Evolutionary conservation across 371 early-diverging fungal species (phyloP), one percentile per base, ranked within the genome.

Genomic region (Syncephalastrum sp.): DNA sequence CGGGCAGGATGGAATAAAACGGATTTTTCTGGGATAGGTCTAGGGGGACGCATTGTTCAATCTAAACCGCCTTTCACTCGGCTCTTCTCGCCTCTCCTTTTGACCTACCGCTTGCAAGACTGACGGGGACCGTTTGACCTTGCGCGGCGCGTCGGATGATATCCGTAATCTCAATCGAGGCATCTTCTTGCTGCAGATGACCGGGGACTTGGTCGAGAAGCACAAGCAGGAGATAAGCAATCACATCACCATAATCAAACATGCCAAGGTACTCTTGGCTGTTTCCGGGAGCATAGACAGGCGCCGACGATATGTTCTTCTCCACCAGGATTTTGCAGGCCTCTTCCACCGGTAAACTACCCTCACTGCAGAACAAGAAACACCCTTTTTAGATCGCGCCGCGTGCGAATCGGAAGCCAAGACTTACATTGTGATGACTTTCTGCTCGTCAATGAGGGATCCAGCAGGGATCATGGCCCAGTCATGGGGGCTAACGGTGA

Each of bases 11-110:
- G 19, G 89, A 84, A 63, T 91, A 92, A 63, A 93, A 93, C 5
- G 94, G 93, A 57, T 93, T 90, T 53, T 84, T 82, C 45, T 84
- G 81, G n/a, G 93, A 93, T 42, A 91, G 63, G 67, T 93, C 94
- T 72, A 57, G 17, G 10, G 10, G 27, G 3, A 41, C 16, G 42
- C 15, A 14, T 27, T 14, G 27, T 46, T 46, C 14, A 16, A 15
- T n/a, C 13, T 46, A 16, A 46, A 46, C 19, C 7, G 16, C 16
- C 24, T 15, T 1, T 10, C 50, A 5, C 23, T 25, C 19, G 4
- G 4, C 49, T 50, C 16, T 24, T 8, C 13, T 14, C 17, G 1
- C n/a, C 14, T 5, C 29, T 53, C 10, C 47, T 16, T 52, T 46
- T 59, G 13, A 29, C 52, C 47, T 68, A 77, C 83, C 79, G 50